A percentile compares a stretch with the other conserved stretches of the same genome.
Evolutionary conservation across 1,284 basidiomycete genomes (phyloP).

Genomic region (Ceratobasidium sp.): DNA sequence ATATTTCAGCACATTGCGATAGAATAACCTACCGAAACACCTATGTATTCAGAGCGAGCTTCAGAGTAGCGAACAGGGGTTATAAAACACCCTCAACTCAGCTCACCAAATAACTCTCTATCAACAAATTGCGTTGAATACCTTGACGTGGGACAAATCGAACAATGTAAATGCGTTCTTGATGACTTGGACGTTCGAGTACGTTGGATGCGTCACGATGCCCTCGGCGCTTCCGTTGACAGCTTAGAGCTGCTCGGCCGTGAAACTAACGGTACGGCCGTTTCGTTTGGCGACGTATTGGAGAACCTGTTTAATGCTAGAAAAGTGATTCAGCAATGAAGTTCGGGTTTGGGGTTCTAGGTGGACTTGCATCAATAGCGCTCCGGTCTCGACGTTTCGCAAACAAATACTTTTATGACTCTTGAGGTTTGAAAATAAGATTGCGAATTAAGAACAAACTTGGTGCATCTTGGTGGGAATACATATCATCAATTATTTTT

Average conservation of each 20-base stretch:
- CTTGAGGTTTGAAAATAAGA: conserved; percentile 66
- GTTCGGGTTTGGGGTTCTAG: too few relatives aligned
- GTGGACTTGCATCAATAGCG: conserved; percentile 62
- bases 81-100: conserved; percentile 58
- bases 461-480: too few relatives aligned
- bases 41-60: conserved; percentile 66
- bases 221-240: conserved; percentile 52
- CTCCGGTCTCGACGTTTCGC: conserved; percentile 70
- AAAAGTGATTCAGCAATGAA: too few relatives aligned
- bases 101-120: too few relatives aligned
- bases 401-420: conserved; percentile 73
- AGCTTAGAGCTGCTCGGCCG: conserved; percentile 62
- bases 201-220: conserved; percentile 50
- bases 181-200: conserved; percentile 56
- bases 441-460: conserved; percentile 65
- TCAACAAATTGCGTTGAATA: background rate
- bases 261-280: conserved; percentile 63
- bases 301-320: conserved; percentile 59
- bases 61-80: conserved; percentile 66
- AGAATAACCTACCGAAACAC: background rate
- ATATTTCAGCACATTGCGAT: background rate
- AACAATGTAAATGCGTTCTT: conserved; percentile 61
- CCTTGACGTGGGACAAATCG: conserved; percentile 56
- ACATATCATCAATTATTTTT: too few relatives aligned
- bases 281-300: conserved; percentile 68